These are phyloP conservation scores for Fusarium sp. DNA, from an alignment of 2,329 filamentous ascomycete genomes.

Conservation along the genomic window DNA sequence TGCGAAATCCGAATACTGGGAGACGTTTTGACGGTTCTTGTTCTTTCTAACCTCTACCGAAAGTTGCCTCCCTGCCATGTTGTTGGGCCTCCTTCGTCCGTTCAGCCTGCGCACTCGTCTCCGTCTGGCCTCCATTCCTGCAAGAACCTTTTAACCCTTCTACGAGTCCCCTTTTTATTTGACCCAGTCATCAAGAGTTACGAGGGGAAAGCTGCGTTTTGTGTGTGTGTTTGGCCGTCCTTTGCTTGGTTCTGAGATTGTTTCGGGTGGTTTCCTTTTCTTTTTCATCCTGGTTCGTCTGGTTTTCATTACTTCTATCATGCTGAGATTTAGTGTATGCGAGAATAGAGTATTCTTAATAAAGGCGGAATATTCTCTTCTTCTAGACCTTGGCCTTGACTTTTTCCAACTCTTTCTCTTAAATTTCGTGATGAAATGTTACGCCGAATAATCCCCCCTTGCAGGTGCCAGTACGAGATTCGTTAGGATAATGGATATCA, in stretches of 20 bases:
- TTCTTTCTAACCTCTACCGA: slow-evolving; percentile 7
- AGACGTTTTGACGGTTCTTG: slow-evolving; percentile 26
- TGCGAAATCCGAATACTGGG: slow-evolving; percentile 20
- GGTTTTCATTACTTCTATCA: slow-evolving; percentile 19
- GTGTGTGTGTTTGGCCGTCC: slow-evolving; percentile 3
- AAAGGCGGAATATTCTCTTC: slow-evolving; percentile 49
- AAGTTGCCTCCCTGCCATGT: neutral
- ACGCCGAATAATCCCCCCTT: too few species aligned
- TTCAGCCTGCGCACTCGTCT: slow-evolving; percentile 13
- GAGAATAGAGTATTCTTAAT: slow-evolving; percentile 50
- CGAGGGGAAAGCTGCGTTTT: slow-evolving; percentile 6
- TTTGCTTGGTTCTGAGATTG: slow-evolving; percentile 40
- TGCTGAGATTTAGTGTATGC: slow-evolving; percentile 36
- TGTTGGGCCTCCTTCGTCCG: slow-evolving; percentile 4
- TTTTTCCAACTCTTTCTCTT: neutral
- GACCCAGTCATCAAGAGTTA: slow-evolving; percentile 5
- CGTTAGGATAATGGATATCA: too few species aligned
- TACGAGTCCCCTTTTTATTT: neutral
- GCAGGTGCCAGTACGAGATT: too few species aligned
- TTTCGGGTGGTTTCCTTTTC: slow-evolving; percentile 32
- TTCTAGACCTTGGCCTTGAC: slow-evolving; percentile 6
- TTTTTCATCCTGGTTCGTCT: slow-evolving; percentile 41
- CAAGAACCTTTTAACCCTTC: slow-evolving; percentile 8
- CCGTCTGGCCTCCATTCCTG: slow-evolving; percentile 9
- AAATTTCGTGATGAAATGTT: too few species aligned